These are phyloP conservation scores for Miscanthus lutarioriparius DNA, from an alignment of 176 grass and related monocot species.

Conservation along the genomic window DNA sequence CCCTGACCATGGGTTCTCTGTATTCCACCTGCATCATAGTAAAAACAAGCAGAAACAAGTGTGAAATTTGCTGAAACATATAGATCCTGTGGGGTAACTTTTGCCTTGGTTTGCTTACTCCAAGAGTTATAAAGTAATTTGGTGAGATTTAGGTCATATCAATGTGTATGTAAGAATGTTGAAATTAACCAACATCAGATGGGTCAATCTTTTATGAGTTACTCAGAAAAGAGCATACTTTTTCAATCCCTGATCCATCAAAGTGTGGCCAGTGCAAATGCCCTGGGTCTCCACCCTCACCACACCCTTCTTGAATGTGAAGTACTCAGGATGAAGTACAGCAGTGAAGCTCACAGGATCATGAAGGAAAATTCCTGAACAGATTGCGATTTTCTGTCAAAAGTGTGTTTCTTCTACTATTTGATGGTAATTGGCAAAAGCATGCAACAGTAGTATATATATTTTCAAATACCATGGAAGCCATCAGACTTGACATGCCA, in stretches of 20 bases:
- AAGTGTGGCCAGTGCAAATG: conserved; percentile 81
- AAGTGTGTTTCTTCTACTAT: neutral
- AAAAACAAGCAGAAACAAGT: neutral
- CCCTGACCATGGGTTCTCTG: conserved; percentile 77
- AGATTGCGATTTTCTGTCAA: neutral
- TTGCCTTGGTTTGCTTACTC: neutral
- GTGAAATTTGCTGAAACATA: neutral
- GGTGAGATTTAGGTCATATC: neutral
- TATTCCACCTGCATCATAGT: conserved; percentile 61
- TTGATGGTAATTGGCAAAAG: conserved; percentile 1
- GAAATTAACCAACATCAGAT: neutral
- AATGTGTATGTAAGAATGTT: conserved; percentile 3
- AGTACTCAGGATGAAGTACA: conserved; percentile 69
- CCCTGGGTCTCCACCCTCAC: conserved; percentile 94
- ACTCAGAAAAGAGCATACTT: conserved; percentile 44
- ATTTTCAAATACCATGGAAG: conserved; percentile 59
- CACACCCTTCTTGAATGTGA: conserved; percentile 86
- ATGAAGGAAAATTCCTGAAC: conserved; percentile 87
- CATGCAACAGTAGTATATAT: neutral
- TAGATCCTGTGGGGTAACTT: neutral
- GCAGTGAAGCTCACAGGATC: conserved; percentile 83
- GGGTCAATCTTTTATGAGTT: neutral
- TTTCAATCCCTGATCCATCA: conserved; percentile 96
- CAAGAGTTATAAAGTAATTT: neutral
- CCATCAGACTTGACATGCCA: conserved; percentile 73